Conservation (phyloP, 1,139 yeast species). For the Blastobotrys capitulatus region DNA sequence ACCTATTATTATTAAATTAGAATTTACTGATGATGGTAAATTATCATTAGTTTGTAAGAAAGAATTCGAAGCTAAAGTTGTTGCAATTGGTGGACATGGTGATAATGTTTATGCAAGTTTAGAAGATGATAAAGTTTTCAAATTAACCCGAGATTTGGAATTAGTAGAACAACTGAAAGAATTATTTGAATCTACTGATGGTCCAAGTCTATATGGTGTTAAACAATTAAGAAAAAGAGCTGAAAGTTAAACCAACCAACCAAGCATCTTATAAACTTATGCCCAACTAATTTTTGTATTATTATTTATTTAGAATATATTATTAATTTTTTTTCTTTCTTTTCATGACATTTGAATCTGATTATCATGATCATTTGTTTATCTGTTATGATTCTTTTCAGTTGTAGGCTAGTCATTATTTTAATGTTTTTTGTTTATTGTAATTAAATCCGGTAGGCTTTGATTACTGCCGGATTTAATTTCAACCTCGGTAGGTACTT, state of each 20-base stretch:
- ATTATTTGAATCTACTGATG: neutral
- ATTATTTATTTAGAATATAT: neutral
- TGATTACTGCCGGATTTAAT: too few relatives aligned
- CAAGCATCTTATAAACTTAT: slow-evolving; percentile 26
- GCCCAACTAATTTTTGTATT: neutral
- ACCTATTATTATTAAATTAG: neutral
- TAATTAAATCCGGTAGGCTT: too few relatives aligned
- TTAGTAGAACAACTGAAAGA: neutral
- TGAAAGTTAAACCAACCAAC: too few relatives aligned
- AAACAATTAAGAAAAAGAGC: slow-evolving; percentile 74
- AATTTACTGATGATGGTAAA: neutral
- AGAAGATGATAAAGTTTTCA: neutral
- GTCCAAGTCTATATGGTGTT: slow-evolving; percentile 39
- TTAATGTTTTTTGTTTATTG: too few relatives aligned
- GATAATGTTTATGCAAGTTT: neutral
- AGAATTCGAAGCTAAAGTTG: neutral
- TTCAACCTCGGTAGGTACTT: too few relatives aligned
- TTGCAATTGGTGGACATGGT: neutral
- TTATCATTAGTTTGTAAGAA: neutral
- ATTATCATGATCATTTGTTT: too few relatives aligned
- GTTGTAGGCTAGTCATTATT: too few relatives aligned
- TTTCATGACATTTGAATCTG: too few relatives aligned
- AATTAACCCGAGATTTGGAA: neutral
- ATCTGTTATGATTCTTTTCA: too few relatives aligned
- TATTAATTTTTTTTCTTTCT: too few relatives aligned